Base-by-base conservation (phyloP, 345 rosid genomes). In the Eucalyptus cladocalyx region DNA sequence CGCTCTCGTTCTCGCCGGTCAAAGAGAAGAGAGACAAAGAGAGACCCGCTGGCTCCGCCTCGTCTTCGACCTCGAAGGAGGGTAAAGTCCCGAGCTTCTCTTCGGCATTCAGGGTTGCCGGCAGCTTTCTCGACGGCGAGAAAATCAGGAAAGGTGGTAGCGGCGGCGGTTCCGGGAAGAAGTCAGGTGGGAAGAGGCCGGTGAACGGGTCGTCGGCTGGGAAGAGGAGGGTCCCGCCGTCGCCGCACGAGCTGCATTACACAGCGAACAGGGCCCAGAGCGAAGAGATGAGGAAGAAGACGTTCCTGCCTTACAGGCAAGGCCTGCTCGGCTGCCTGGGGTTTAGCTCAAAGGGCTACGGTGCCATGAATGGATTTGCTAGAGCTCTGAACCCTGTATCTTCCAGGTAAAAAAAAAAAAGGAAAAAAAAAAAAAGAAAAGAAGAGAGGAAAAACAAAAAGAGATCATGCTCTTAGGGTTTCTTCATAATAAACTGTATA, bases 241-340 rank as follows among this genome's bases (percentile, higher is more conserved):
- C 99, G 47, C 95, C 99, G 5, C 99, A 97, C 72, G 99, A 98
- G 93, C 45, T 98, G 69, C 99, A 97, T 93, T 98, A 98, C 93
- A 97, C 97, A 14, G 93, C 96, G 16, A 95, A 95, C 86, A 94
- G 97, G 93, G 99, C 99, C 45, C 99, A 98, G 53, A 97, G 98
- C 24, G 99, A 97, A 91, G 99, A 97, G 93, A 92, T 98, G 99
- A 98, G 95, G 95, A 98, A 95, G 96, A 97, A 93, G 93, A 98
- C 99, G 1, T 97, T 93, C 89, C 94, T 98, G 92, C 99, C 99
- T 47, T 98, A 98, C 91, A 94, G 97, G 87, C 98, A 98, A 91
- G 99, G 99, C 3, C 89, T 98, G 87, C 94, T 98, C n/a, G 99
- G 99, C 4, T 98, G 99, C 90, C 89, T 98, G 90, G 99, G 99